Evolutionary conservation across 2,329 filamentous ascomycete species (phyloP), one percentile per base, ranked within the genome.

Genomic region (Massarina eburnea): DNA sequence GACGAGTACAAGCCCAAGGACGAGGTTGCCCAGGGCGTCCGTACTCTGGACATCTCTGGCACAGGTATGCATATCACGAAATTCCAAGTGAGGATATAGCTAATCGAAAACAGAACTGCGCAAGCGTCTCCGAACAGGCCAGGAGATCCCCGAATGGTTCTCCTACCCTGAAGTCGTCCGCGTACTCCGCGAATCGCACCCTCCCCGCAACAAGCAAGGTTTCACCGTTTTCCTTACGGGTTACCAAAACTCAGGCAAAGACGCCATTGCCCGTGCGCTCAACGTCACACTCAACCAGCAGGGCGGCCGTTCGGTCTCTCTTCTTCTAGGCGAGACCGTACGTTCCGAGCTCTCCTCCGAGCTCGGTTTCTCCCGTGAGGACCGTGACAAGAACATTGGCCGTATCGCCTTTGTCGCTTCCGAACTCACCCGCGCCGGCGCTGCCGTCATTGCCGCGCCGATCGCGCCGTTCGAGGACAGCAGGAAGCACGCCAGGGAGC

Each of bases 171-270:
- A 99, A 78, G 94, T 99, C 61, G 94, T 99, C 75, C 86, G 85
- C 73, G 94, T 97, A 39, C 86, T 99, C 52, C 86, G 94, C 65
- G 91, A 99, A 78, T 95, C 92, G 60, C 94, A 97, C 79, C 94
- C 92, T 39, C 84, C 95, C 41, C 88, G 94, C 58, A 85, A 83
- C 62, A 82, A 86, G 67, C 95, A 99, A 79, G 94, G 94, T 55
- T 99, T 99, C 83, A 97, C 94, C 54, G 82, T 99, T 74, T 96
- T 99, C 85, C 81, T 99, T 57, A 97, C 94, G 3, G 94, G 94
- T 51, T 96, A 94, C 80, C 86, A 88, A 71, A 99, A 97, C 84
- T 88, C 83, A 48, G 94, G 94, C 74, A 99, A 99, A 80, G 92
- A 97, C 74, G 89, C 94, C 70, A 88, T 99, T 61, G 94, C 91